Evolutionary conservation across 139 green algal species (phyloP).

Genomic region (Parachlorella kessleri): DNA sequence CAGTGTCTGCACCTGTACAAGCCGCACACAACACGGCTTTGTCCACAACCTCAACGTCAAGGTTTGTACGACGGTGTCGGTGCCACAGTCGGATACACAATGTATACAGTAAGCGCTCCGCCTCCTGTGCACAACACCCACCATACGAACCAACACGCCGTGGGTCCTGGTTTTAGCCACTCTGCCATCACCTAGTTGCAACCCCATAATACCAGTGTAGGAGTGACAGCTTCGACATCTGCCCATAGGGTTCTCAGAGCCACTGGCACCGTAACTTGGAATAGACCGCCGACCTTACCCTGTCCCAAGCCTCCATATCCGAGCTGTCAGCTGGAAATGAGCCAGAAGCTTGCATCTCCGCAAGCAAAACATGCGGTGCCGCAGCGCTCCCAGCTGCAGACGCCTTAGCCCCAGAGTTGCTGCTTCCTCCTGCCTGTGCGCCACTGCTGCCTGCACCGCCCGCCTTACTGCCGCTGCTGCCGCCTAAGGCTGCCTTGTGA

Average conservation of each 20-base stretch:
- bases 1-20: not conserved
- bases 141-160: no score
- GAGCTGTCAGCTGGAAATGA: slow-evolving; percentile 15
- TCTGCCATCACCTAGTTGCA: no score
- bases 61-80: no score
- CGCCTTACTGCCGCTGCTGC: not conserved
- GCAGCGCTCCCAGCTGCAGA: not conserved
- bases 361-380: not conserved
- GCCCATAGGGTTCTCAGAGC: no score
- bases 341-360: slow-evolving; percentile 16
- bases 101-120: no score
- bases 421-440: not conserved
- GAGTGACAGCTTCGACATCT: no score
- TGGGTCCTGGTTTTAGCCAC: no score
- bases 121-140: not conserved
- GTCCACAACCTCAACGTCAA: no score
- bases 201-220: no score
- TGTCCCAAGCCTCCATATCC: slow-evolving; percentile 27
- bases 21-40: no score
- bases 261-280: no score
- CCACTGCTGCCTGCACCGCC: not conserved
- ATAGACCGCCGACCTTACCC: slow-evolving; percentile 2
- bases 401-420: slow-evolving; percentile 8
- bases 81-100: no score
- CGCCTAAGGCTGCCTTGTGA: not conserved